These are phyloP conservation scores for Eragrostis nindensis DNA, from an alignment of 176 grass and related monocot genomes.

Conservation along the genomic window DNA sequence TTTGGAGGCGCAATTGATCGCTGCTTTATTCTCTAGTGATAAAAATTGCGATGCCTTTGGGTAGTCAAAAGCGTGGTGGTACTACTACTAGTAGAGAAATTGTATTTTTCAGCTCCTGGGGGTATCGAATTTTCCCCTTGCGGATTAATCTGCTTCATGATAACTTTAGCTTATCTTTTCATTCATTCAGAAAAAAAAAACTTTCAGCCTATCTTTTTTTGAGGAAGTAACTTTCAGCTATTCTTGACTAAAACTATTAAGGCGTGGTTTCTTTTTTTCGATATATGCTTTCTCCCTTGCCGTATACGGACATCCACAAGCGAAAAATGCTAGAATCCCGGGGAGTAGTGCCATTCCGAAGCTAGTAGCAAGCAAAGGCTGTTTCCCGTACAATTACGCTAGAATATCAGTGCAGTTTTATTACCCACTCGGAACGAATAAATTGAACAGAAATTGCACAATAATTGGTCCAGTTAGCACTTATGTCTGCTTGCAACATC, in stretches of 20 bases:
- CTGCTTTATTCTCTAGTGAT: conserved; percentile 37
- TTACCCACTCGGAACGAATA: background rate
- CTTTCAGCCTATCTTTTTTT: too few species aligned
- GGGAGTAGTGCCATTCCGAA: background rate
- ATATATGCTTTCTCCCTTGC: conserved; percentile 19
- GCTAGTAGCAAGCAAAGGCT: background rate
- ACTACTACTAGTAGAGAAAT: conserved; percentile 31
- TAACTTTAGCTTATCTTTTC: conserved; percentile 9
- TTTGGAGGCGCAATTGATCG: conserved; percentile 38
- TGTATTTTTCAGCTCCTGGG: conserved; percentile 9
- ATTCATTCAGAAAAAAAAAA: too few species aligned
- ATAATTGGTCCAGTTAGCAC: background rate
- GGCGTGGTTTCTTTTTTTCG: background rate
- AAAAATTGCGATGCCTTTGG: conserved; percentile 26
- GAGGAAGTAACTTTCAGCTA: too few species aligned
- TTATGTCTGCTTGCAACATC: background rate
- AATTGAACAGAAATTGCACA: background rate
- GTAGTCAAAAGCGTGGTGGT: conserved; percentile 43
- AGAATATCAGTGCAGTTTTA: background rate
- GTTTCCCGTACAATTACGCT: background rate
- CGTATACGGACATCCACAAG: background rate
- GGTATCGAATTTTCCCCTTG: conserved; percentile 44
- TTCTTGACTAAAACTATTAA: conserved; percentile 4
- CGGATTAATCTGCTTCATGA: background rate
- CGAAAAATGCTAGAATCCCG: conserved; percentile 1